phyloP scores from a whole-genome alignment of 208 protist species.

The Leishmania martiniquensis region DNA sequence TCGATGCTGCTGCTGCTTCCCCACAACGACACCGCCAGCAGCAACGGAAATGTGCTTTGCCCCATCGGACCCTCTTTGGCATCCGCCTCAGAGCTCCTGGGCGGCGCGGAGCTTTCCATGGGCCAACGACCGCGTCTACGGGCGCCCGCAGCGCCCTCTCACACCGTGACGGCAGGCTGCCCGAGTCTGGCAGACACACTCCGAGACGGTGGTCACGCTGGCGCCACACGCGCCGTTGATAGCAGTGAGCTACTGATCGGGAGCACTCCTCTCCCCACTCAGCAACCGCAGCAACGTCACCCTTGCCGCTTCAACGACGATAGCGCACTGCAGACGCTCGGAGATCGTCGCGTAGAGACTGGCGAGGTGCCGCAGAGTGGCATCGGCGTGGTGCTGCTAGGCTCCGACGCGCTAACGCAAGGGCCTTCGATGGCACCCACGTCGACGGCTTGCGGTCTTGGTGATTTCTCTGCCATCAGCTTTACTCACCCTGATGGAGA shows the following conservation, averaged over 20 bases:
- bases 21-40: not conserved
- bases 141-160: not conserved
- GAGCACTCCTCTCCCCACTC: conserved; percentile 23
- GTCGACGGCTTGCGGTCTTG: not conserved
- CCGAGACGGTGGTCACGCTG: conserved; percentile 6
- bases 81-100: conserved; percentile 5
- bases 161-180: not conserved
- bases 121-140: conserved; percentile 1
- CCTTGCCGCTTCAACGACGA: not conserved
- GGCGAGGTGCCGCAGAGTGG: not conserved
- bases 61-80: not conserved
- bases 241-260: conserved; percentile 28
- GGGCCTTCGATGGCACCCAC: not conserved
- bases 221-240: not conserved
- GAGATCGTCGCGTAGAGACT: not conserved
- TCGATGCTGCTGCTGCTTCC: not conserved
- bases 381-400: conserved; percentile 13
- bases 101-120: conserved; percentile 1
- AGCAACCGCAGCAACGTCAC: conserved; percentile 1
- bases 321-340: not conserved
- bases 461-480: not conserved
- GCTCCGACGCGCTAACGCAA: conserved; percentile 22
- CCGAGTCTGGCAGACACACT: conserved; percentile 24
- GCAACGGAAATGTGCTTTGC: not conserved
- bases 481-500: not conserved